Percentiles rank a stretch among this genome's conserved stretches.
Evolutionary conservation across 1,284 basidiomycete species (phyloP).

Genomic region (Blastosporella zonata): DNA sequence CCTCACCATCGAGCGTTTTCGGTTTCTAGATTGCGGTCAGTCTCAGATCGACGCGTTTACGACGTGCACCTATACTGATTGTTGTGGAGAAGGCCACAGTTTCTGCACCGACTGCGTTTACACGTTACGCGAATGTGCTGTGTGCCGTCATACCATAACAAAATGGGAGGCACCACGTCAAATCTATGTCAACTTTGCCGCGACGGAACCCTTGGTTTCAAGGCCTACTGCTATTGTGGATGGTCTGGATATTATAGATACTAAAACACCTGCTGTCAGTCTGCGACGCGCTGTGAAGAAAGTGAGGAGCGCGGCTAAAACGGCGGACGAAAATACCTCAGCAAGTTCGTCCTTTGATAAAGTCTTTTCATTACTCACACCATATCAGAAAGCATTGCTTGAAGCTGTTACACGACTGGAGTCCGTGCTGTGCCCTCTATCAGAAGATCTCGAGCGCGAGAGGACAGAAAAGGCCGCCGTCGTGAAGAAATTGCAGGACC

Average conservation of each 20-base stretch:
- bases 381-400: conserved; percentile 6
- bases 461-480: conserved; percentile 4
- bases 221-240: conserved; percentile 10
- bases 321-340: conserved; percentile 7
- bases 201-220: conserved; percentile 9
- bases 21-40: conserved; percentile 13
- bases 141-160: conserved; percentile 6
- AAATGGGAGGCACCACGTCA: conserved; percentile 7
- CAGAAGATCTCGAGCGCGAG: conserved; percentile 9
- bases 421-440: not conserved
- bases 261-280: conserved; percentile 9
- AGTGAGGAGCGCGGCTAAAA: conserved; percentile 7
- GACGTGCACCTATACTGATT: not conserved
- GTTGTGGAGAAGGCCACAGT: conserved; percentile 5
- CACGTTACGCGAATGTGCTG: conserved; percentile 1
- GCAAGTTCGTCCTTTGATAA: not conserved
- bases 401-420: conserved; percentile 5
- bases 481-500: not conserved
- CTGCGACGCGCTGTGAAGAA: conserved; percentile 12
- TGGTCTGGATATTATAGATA: conserved; percentile 14
- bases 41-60: not conserved
- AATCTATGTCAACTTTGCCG: conserved; percentile 16
- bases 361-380: not conserved
- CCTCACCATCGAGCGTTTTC: conserved; percentile 12
- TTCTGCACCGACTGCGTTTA: conserved; percentile 8